phyloP scores from a whole-genome alignment of 164 flowering plant species.

The Stephania yunnanensis region DNA sequence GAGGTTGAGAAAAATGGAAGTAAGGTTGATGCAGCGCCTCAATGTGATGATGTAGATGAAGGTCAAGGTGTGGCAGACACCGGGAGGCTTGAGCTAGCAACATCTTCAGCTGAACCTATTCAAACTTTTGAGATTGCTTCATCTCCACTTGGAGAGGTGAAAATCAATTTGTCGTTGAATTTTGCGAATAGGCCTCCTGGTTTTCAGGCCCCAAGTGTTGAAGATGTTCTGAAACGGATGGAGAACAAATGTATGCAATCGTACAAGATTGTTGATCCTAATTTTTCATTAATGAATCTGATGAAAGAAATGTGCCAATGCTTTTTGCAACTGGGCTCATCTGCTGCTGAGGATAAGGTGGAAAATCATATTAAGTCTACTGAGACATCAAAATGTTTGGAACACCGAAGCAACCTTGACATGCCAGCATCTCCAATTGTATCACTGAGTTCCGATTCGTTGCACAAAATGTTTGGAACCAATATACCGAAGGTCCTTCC shows the following conservation, averaged over 20 bases:
- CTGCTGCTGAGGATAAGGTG: slow-evolving; percentile 10
- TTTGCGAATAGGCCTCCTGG: slow-evolving; percentile 18
- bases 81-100: slow-evolving; percentile 15
- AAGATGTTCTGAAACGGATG: slow-evolving; percentile 29
- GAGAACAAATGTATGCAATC: slow-evolving; percentile 36
- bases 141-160: slow-evolving; percentile 39
- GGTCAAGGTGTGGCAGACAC: slow-evolving; percentile 5
- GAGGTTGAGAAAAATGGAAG: neutral
- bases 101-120: slow-evolving; percentile 8
- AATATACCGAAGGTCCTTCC: slow-evolving; percentile 11
- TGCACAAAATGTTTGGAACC: neutral
- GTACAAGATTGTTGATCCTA: slow-evolving; percentile 23
- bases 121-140: slow-evolving; percentile 40
- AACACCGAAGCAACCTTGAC: neutral
- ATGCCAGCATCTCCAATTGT: slow-evolving; percentile 10
- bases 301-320: slow-evolving; percentile 40
- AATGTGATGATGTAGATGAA: slow-evolving; percentile 10
- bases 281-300: slow-evolving; percentile 35
- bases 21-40: slow-evolving; percentile 1
- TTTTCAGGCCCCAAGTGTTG: slow-evolving; percentile 29
- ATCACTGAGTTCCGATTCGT: neutral
- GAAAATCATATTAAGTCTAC: slow-evolving; percentile 4
- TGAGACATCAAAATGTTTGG: neutral
- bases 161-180: slow-evolving; percentile 29
- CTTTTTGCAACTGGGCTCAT: slow-evolving; percentile 24